These are phyloP conservation scores for Lactarius evosmus DNA, from an alignment of 768 basidiomycete species.

Conservation along the genomic window DNA sequence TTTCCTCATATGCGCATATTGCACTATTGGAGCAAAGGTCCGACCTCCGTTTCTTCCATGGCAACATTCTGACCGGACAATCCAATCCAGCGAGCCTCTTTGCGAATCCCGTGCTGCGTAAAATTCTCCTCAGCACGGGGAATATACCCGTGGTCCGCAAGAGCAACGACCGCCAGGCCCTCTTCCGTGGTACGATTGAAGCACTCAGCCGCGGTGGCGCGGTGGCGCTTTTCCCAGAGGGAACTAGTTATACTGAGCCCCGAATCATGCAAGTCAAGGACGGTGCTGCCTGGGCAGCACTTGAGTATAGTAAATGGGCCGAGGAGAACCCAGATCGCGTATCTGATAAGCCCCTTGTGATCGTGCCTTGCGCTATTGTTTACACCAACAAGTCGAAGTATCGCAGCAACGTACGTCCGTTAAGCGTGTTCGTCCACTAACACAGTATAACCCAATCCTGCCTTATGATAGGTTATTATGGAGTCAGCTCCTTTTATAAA, in stretches of 20 bases:
- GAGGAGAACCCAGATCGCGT: slow-evolving; percentile 48
- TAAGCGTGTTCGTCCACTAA: neutral
- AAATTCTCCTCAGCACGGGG: slow-evolving; percentile 83
- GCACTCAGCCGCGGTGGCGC: slow-evolving; percentile 74
- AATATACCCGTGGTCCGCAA: slow-evolving; percentile 97
- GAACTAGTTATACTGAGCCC: slow-evolving; percentile 91
- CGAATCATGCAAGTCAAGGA: slow-evolving; percentile 91
- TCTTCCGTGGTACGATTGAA: slow-evolving; percentile 89
- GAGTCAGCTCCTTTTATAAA: slow-evolving; percentile 47
- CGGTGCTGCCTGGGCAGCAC: slow-evolving; percentile 90
- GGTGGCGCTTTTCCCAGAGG: slow-evolving; percentile 93
- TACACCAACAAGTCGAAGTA: slow-evolving; percentile 98
- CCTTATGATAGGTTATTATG: slow-evolving; percentile 55
- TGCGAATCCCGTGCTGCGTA: slow-evolving; percentile 66
- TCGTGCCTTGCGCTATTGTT: slow-evolving; percentile 85
- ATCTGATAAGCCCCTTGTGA: slow-evolving; percentile 46
- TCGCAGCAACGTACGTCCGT: slow-evolving; percentile 68
- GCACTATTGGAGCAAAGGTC: slow-evolving; percentile 95
- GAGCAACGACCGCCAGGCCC: slow-evolving; percentile 82
- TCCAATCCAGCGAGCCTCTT: slow-evolving; percentile 60
- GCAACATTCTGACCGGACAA: slow-evolving; percentile 18
- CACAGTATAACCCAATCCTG: neutral
- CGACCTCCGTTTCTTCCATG: slow-evolving; percentile 22
- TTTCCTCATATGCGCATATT: slow-evolving; percentile 81
- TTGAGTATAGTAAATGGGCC: slow-evolving; percentile 87